Percentiles rank a stretch among this genome's conserved stretches.
These are phyloP conservation scores for Hemerocallis citrina DNA, from an alignment of 106 monocot species.

Conservation along the genomic window DNA sequence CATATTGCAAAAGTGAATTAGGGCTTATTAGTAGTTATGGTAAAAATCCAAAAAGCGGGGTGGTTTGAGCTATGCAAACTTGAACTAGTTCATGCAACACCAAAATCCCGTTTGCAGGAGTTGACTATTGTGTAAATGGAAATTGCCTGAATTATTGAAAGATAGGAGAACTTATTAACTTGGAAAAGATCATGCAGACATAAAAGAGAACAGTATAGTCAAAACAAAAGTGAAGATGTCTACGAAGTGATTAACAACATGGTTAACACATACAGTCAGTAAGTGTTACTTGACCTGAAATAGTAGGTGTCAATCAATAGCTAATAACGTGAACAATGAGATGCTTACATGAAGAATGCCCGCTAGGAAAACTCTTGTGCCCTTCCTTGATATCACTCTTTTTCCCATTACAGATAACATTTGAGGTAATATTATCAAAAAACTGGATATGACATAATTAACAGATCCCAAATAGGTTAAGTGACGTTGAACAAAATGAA, in stretches of 20 bases:
- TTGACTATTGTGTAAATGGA: too few species aligned
- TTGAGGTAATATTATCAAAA: conserved; percentile 19
- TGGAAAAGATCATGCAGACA: background rate
- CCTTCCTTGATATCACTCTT: conserved; percentile 40
- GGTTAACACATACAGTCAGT: too few species aligned
- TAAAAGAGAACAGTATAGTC: background rate
- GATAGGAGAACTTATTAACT: too few species aligned
- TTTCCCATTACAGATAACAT: conserved; percentile 33
- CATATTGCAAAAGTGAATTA: background rate
- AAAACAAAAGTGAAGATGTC: background rate
- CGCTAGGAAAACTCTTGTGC: conserved; percentile 50
- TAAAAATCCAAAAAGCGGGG: background rate
- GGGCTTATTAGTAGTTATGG: background rate
- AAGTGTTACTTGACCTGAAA: background rate
- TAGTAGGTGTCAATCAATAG: too few species aligned
- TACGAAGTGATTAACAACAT: background rate
- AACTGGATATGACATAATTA: background rate
- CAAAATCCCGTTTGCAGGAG: too few species aligned
- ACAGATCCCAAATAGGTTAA: background rate
- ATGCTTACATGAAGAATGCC: conserved; percentile 45
- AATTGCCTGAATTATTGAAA: too few species aligned
- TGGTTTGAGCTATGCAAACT: too few species aligned
- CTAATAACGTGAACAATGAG: too few species aligned
- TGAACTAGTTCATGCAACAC: too few species aligned
- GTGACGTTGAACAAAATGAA: background rate